Conservation (phyloP, 2,329 filamentous ascomycete species). For the Neocucurbitaria cava region DNA sequence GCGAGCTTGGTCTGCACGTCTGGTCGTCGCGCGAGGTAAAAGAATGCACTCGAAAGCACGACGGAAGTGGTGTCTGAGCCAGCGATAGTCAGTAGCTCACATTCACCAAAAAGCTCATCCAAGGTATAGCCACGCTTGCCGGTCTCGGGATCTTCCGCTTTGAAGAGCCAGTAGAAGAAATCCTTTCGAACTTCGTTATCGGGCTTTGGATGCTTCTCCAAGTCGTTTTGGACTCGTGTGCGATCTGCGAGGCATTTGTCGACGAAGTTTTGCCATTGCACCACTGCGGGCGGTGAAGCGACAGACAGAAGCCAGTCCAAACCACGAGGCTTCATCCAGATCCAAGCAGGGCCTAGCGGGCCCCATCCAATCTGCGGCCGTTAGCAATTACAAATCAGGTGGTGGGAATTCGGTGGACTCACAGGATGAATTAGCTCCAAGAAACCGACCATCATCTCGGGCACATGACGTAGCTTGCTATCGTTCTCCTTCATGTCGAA, state of each 20-base stretch:
- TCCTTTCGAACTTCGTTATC: slow-evolving; percentile 43
- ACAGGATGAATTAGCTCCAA: slow-evolving; percentile 27
- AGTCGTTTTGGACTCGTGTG: slow-evolving; percentile 16
- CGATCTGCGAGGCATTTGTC: slow-evolving; percentile 21
- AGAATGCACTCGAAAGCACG: slow-evolving; percentile 25
- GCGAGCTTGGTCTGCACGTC: slow-evolving; percentile 21
- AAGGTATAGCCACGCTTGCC: slow-evolving; percentile 42
- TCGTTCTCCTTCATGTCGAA: slow-evolving; percentile 43
- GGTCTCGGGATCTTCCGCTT: slow-evolving; percentile 51
- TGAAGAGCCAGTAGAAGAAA: slow-evolving; percentile 52
- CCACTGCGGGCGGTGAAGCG: slow-evolving; percentile 20
- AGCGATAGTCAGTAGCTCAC: slow-evolving; percentile 30
- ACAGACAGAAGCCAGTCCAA: slow-evolving; percentile 23
- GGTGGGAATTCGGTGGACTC: not conserved
- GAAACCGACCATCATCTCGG: slow-evolving; percentile 26
- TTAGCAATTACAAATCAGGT: slow-evolving; percentile 8
- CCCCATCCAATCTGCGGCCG: not conserved
- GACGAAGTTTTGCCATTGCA: slow-evolving; percentile 25
- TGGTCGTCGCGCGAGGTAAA: slow-evolving; percentile 27
- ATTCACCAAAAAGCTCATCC: slow-evolving; percentile 48
- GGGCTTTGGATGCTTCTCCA: slow-evolving; percentile 20
- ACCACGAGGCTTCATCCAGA: slow-evolving; percentile 17
- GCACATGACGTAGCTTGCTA: slow-evolving; percentile 27
- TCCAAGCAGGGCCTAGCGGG: not conserved
- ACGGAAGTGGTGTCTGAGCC: slow-evolving; percentile 31